Percentiles rank a stretch among this genome's conserved stretches.
Conservation (phyloP, 2,329 filamentous ascomycete genomes). For the Fusarium chuoi region DNA sequence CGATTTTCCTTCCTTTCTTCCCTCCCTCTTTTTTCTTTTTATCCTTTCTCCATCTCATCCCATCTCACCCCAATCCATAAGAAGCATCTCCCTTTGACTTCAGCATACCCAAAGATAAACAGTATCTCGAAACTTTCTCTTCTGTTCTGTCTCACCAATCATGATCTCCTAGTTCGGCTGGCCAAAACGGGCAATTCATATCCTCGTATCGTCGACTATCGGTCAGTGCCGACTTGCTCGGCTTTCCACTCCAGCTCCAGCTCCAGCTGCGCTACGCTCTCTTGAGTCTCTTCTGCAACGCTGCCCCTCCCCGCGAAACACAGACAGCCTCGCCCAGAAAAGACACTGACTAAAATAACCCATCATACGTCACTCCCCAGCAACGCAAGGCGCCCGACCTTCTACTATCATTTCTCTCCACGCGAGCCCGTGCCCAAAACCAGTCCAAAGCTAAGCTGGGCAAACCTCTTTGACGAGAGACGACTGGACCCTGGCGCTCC, state of each 20-base stretch:
- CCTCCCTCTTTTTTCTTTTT: background rate
- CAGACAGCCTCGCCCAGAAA: constrained; percentile 32
- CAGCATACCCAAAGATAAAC: constrained; percentile 13
- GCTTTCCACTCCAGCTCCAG: background rate
- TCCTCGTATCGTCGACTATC: constrained; percentile 8
- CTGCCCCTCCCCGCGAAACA: constrained; percentile 37
- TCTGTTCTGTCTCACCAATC: constrained; percentile 13
- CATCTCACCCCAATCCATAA: background rate
- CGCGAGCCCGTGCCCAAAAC: constrained; percentile 25
- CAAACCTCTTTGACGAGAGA: constrained; percentile 25
- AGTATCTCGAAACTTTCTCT: constrained; percentile 4
- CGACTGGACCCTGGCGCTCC: constrained; percentile 26
- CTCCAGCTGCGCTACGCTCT: background rate
- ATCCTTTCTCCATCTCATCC: background rate
- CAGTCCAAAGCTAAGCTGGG: constrained; percentile 13
- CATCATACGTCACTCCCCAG: constrained; percentile 42
- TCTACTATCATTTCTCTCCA: constrained; percentile 25
- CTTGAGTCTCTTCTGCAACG: background rate
- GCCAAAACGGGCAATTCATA: constrained; percentile 16
- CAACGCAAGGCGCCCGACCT: constrained; percentile 31
- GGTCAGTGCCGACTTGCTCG: background rate
- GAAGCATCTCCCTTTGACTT: background rate
- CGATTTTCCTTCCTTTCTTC: background rate
- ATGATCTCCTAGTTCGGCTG: constrained; percentile 22
- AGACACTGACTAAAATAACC: constrained; percentile 30